Evolutionary conservation across 2,329 filamentous ascomycete genomes (phyloP).

Genomic region (Ascochyta fabae): DNA sequence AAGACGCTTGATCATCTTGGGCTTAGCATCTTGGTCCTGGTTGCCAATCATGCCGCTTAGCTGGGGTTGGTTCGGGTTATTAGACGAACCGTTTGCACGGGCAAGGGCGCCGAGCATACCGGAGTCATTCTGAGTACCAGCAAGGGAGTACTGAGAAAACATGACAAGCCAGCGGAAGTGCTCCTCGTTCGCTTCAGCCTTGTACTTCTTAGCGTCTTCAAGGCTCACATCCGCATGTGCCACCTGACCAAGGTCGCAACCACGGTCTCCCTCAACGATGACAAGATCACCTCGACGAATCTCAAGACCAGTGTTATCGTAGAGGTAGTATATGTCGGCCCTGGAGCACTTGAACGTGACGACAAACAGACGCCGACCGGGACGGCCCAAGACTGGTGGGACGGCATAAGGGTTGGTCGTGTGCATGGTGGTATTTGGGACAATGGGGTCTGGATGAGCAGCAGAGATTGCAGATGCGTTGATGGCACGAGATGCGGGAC

Average conservation of each 20-base stretch:
- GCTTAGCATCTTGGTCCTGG: constrained; percentile 75
- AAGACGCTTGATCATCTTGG: constrained; percentile 94
- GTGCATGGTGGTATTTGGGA: constrained; percentile 29
- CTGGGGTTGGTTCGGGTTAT: constrained; percentile 52
- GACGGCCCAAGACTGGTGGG: constrained; percentile 39
- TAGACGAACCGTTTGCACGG: constrained; percentile 42
- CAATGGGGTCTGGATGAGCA: constrained; percentile 43
- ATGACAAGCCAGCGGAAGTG: constrained; percentile 99
- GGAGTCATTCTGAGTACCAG: constrained; percentile 53
- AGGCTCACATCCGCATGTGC: constrained; percentile 86
- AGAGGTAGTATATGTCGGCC: constrained; percentile 95
- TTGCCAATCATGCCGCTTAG: constrained; percentile 58
- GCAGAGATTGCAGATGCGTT: constrained; percentile 46
- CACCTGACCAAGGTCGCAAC: constrained; percentile 93
- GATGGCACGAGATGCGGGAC: constrained; percentile 44
- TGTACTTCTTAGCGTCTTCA: constrained; percentile 84
- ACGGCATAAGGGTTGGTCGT: constrained; percentile 45
- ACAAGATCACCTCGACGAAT: constrained; percentile 93
- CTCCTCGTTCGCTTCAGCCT: constrained; percentile 90
- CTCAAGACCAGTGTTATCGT: constrained; percentile 90
- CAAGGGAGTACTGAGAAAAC: constrained; percentile 73
- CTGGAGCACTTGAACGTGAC: constrained; percentile 96
- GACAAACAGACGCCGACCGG: constrained; percentile 68
- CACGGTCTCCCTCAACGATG: constrained; percentile 96
- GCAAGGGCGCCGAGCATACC: constrained; percentile 54